Evolutionary conservation across 495 filamentous ascomycete species (phyloP), one percentile per base, ranked within the genome.

Genomic region (Oleoguttula mirabilis): DNA sequence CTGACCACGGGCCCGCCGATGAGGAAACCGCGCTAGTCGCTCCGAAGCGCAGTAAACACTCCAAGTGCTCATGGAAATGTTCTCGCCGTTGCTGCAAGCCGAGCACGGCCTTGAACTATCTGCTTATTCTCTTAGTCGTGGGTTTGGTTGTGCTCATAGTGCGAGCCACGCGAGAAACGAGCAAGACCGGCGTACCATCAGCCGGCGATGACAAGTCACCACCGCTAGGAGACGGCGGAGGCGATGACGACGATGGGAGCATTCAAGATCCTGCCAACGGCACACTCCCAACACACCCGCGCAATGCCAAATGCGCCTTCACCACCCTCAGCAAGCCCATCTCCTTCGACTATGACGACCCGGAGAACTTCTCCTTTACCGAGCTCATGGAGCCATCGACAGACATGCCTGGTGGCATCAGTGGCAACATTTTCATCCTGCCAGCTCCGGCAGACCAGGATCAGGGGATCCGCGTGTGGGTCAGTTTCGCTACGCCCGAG

Each of bases 381-480:
- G 42, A 45, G 19, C 11, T 10, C 7, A 38, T 45, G 21, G 32
- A 45, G 2, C 12, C 34, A 3, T 10, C 20, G 32, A 14, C 23
- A 28, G 25, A 37, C 24, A 30, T 34, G 16, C 3, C 27, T 2
- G 40, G 40, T 12, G 42, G 34, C 14, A 21, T 45, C 20, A 30
- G 21, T 38, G 42, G 42, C 5, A 36, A n/a, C 22, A 22, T 38
- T 14, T 19, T n/a, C 3, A 19, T 45, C 34, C 11, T 28, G 10
- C 22, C 33, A 6, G 42, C 42, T 21, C 32, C 32, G 8, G 21
- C 34, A 4, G 42, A 45, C 10, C 42, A 45, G 19, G 16, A 36
- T 10, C 5, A 15, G 7, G 21, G 11, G 21, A 20, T 45, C 20
- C 14, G 15, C 17, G 34, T 36, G 6, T 19, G 8, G 32, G 27